Evolutionary conservation across 2,329 filamentous ascomycete species (phyloP), one percentile per base, ranked within the genome.

Genomic region (Cercospora sesami): DNA sequence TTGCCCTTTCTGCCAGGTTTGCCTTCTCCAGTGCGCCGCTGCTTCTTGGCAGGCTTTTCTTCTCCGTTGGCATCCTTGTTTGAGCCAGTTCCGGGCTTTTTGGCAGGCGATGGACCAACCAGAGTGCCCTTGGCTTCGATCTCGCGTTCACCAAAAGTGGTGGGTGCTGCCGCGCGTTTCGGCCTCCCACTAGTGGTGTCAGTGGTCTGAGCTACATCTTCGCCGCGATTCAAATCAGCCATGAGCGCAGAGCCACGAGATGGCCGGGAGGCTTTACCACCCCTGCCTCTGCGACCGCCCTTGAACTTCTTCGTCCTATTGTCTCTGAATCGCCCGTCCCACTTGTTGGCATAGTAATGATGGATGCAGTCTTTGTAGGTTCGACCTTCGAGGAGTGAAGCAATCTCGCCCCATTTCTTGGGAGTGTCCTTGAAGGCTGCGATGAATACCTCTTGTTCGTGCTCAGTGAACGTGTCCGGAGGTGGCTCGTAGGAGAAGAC

Each of bases 321-420:
- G 75, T 92, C 90, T 77, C 94, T 93, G 69, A 94, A 89, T 70
- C 91, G 89, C 51, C 89, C 86, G 58, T 89, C 85, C 80, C 90
- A 90, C 80, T 88, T 95, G 76, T 90, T 91, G 70, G 91, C 84
- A 78, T 95, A 95, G 79, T 95, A 95, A 78, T 94, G 93, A 76
- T 93, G 90, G 73, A 95, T 95, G 78, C 90, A 93, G 58, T 91
- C 87, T 71, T 90, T 90, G 79, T 92, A 93, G 74, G 91, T 89
- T 26, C 91, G 87, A 31, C 86, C 84, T 0, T 86, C 85, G 5
- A 94, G 81, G 26, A 85, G 84, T 67, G 90, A 87, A 5, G 91
- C 90, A 67, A 95, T 89, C 73, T 87, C 89, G 66, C 91, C 90
- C 91, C 91, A 95, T 75, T 93, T 91, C 83, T 95, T 95, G 0